Evolutionary conservation across 2,329 filamentous ascomycete species (phyloP), one percentile per base, ranked within the genome.

Genomic region (Hansfordia pulvinata): DNA sequence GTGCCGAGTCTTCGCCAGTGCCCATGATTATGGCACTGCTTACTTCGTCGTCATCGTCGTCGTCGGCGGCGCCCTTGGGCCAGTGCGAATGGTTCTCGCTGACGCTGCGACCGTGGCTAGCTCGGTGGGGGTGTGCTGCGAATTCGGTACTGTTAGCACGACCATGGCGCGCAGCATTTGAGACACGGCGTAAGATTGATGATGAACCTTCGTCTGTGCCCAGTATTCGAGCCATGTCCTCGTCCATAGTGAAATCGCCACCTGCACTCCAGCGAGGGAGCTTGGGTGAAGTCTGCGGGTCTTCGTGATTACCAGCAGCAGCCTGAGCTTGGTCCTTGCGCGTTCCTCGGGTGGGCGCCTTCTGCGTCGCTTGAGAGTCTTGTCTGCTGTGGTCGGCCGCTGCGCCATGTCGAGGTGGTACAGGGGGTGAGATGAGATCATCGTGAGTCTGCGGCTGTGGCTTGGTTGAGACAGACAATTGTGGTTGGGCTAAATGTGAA

Each of bases 101-200:
- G 35, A 74, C 66, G 40, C 72, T 77, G 33, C 73, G 62, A 28
- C 58, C 56, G 44, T 77, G 72, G 29, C 62, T 60, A 8, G 47
- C 42, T 33, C 63, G 54, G 25, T 53, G 44, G 18, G 52, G 45
- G 33, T 47, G 49, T 30, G 50, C 58, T 39, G 55, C 57, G 15
- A 62, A 60, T 39, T 76, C 72, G 35, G 81, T 72, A 49, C 86
- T 94, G 50, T 76, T 82, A 47, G 82, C 93, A 36, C 90, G 77
- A 29, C 85, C 85, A 52, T 96, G 90, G 36, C 85, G 82, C 30
- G 94, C 85, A 26, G 83, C 86, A 47, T 93, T 93, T 6, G 90
- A 96, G 20, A 94, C 81, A 27, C 84, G 75, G 30, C 83, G 80
- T 35, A 96, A 60, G 33, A 94, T 80, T 1, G 82, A 88, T 15